Percentiles rank a stretch among this genome's conserved stretches.
Conservation (phyloP, 768 basidiomycete genomes). For the Tylopilus subfusipes region DNA sequence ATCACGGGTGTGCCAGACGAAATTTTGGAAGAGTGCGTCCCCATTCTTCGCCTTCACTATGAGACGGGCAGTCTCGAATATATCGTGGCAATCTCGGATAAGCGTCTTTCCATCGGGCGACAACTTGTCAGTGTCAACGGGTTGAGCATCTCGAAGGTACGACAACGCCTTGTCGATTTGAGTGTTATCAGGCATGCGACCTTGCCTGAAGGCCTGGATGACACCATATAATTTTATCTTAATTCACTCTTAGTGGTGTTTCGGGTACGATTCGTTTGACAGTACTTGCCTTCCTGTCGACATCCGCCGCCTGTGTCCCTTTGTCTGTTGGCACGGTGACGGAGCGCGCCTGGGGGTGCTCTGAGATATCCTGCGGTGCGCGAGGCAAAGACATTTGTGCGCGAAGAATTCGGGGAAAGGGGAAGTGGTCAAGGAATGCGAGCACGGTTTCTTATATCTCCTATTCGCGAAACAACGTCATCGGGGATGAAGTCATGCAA, state of each 20-base stretch:
- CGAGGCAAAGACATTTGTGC: slow-evolving; percentile 61
- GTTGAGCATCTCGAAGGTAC: slow-evolving; percentile 59
- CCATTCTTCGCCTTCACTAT: slow-evolving; percentile 83
- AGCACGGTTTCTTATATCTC: slow-evolving; percentile 6
- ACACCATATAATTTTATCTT: slow-evolving; percentile 74
- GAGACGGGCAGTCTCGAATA: slow-evolving; percentile 67
- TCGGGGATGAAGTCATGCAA: background rate
- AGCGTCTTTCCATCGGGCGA: slow-evolving; percentile 76
- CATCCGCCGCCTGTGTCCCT: slow-evolving; percentile 60
- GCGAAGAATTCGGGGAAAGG: background rate
- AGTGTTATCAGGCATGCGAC: slow-evolving; percentile 72
- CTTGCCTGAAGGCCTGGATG: slow-evolving; percentile 75
- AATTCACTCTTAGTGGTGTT: background rate
- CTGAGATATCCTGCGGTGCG: slow-evolving; percentile 57
- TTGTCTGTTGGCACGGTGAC: slow-evolving; percentile 69
- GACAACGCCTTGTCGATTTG: slow-evolving; percentile 74
- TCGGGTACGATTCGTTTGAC: background rate
- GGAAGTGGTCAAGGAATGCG: background rate
- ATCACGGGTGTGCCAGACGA: slow-evolving; percentile 75
- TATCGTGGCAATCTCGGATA: slow-evolving; percentile 71
- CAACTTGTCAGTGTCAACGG: slow-evolving; percentile 61
- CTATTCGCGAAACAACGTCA: slow-evolving; percentile 18
- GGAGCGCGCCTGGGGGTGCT: slow-evolving; percentile 51
- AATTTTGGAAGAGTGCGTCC: slow-evolving; percentile 91
- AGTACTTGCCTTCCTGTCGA: slow-evolving; percentile 64